Conservation (phyloP, 208 protist genomes). For the Angomonas ambiguus region DNA sequence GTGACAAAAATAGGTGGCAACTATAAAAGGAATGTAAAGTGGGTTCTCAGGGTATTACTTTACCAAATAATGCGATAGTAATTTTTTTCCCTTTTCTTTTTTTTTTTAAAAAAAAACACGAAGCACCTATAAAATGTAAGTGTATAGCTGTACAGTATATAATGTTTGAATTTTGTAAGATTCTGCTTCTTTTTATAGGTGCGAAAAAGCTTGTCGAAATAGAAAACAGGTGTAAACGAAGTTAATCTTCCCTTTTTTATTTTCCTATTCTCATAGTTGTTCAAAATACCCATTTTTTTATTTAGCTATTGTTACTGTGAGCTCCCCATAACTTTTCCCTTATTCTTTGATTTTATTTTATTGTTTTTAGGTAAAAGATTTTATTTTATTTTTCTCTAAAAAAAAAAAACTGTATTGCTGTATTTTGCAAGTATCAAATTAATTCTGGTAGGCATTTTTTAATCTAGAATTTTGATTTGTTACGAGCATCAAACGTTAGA, state of each 20-base stretch:
- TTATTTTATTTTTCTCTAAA: too few species aligned
- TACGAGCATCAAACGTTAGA: too few species aligned
- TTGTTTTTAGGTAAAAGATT: not conserved
- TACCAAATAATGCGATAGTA: too few species aligned
- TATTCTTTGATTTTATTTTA: too few species aligned
- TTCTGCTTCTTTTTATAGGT: not conserved
- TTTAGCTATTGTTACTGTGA: not conserved
- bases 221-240: not conserved
- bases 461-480: too few species aligned
- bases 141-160: too few species aligned
- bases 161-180: not conserved
- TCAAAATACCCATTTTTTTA: not conserved
- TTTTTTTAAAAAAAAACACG: not conserved
- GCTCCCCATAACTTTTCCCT: not conserved
- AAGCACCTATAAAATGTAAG: not conserved
- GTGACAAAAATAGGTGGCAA: too few species aligned
- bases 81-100: not conserved
- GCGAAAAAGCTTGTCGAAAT: not conserved
- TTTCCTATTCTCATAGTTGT: not conserved
- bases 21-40: too few species aligned
- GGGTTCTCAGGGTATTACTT: too few species aligned
- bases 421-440: too few species aligned
- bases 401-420: too few species aligned
- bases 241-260: not conserved
- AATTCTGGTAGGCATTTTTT: too few species aligned